Conservation (phyloP, 495 filamentous ascomycete genomes). For the Lasiosphaeria hispida region DNA sequence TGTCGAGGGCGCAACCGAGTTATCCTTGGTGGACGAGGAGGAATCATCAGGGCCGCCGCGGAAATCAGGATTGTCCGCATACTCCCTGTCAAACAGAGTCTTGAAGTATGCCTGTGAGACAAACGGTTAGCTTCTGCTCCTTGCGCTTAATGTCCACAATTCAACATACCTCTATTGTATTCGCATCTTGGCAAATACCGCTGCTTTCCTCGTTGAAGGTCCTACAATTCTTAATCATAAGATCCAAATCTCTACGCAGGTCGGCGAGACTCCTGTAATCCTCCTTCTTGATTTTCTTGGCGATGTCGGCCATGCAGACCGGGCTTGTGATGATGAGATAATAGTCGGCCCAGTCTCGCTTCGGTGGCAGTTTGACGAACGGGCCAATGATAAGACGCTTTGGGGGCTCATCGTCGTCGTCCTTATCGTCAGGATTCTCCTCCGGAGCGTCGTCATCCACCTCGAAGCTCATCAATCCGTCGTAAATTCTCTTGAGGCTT, state of each 20-base stretch:
- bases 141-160: neutral
- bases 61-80: constrained; percentile 69
- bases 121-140: constrained; percentile 2
- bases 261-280: constrained; percentile 80
- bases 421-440: constrained; percentile 28
- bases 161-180: constrained; percentile 75
- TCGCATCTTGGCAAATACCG: constrained; percentile 86
- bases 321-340: constrained; percentile 88
- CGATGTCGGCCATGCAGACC: constrained; percentile 90
- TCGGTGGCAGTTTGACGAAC: constrained; percentile 88
- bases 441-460: constrained; percentile 55
- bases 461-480: constrained; percentile 77
- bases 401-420: constrained; percentile 38
- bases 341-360: constrained; percentile 84
- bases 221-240: constrained; percentile 85
- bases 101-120: constrained; percentile 60
- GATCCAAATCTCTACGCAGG: constrained; percentile 75
- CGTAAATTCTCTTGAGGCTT: constrained; percentile 70
- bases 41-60: constrained; percentile 61
- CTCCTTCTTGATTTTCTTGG: constrained; percentile 88
- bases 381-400: constrained; percentile 86
- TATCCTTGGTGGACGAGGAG: constrained; percentile 51
- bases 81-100: constrained; percentile 64
- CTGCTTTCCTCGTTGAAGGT: constrained; percentile 96
- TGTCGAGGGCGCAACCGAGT: constrained; percentile 63